phyloP scores from a whole-genome alignment of 2,329 filamentous ascomycete genomes.

The Emmonsiellopsis sp. region DNA sequence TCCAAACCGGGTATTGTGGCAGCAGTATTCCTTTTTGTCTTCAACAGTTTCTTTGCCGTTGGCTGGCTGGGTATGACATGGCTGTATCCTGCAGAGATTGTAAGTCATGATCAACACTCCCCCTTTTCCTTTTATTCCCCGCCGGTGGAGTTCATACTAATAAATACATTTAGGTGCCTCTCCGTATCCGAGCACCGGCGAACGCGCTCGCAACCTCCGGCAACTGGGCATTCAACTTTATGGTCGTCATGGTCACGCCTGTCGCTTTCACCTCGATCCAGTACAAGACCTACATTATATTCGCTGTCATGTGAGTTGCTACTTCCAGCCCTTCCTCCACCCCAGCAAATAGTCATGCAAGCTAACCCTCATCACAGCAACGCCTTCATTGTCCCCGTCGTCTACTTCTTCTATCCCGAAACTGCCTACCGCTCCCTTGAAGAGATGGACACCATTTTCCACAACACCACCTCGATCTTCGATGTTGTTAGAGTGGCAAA shows the following conservation, averaged over 20 bases:
- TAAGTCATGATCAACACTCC: slow-evolving; percentile 21
- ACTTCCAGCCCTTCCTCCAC: not conserved
- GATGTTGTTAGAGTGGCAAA: slow-evolving; percentile 41
- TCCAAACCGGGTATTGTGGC: slow-evolving; percentile 32
- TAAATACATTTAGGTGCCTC: slow-evolving; percentile 16
- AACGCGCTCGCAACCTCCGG: slow-evolving; percentile 55
- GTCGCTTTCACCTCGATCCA: slow-evolving; percentile 48
- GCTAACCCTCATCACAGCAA: slow-evolving; percentile 28
- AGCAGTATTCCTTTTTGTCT: slow-evolving; percentile 50
- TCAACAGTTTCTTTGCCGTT: slow-evolving; percentile 52
- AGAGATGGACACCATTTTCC: slow-evolving; percentile 61
- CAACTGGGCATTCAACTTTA: slow-evolving; percentile 55
- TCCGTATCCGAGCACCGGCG: slow-evolving; percentile 43
- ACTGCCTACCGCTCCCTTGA: slow-evolving; percentile 53
- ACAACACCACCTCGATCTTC: slow-evolving; percentile 42
- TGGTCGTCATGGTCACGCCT: slow-evolving; percentile 59
- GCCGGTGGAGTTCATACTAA: not conserved
- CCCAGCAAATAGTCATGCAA: not conserved
- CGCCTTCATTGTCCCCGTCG: slow-evolving; percentile 45
- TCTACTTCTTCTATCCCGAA: slow-evolving; percentile 55
- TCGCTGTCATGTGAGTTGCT: slow-evolving; percentile 41
- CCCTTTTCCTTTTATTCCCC: not conserved
- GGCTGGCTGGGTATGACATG: slow-evolving; percentile 54
- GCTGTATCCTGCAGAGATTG: slow-evolving; percentile 54
- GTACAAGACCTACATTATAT: slow-evolving; percentile 49